phyloP scores from a whole-genome alignment of 768 basidiomycete genomes.

The Cyclocybe aegerita region DNA sequence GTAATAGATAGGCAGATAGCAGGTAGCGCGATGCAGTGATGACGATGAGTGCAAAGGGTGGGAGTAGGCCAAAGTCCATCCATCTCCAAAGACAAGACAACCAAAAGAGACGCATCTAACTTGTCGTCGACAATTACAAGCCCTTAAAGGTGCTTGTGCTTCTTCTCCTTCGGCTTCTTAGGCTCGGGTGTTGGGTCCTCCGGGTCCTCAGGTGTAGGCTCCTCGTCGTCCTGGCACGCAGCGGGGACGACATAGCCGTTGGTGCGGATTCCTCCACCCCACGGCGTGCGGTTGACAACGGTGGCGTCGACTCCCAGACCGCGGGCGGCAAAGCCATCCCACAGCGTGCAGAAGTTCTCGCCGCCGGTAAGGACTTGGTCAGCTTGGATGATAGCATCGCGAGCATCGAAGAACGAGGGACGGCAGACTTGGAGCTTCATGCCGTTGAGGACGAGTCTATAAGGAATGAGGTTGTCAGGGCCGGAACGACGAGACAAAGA shows the following conservation, averaged over 20 bases:
- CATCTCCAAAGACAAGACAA: no score
- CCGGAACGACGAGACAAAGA: not conserved
- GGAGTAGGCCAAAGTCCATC: no score
- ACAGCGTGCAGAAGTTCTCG: constrained; percentile 87
- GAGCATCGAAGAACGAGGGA: constrained; percentile 87
- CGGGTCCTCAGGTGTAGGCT: not conserved
- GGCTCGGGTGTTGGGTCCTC: no score
- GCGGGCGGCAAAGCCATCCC: constrained; percentile 79
- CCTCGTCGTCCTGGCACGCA: constrained; percentile 22
- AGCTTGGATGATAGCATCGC: constrained; percentile 88
- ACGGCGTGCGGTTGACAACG: constrained; percentile 78
- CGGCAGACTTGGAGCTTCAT: constrained; percentile 97
- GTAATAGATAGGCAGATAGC: no score
- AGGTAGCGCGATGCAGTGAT: no score
- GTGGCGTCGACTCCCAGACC: constrained; percentile 80
- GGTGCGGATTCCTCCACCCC: constrained; percentile 87
- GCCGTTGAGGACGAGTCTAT: constrained; percentile 76
- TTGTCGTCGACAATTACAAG: no score
- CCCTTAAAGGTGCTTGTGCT: no score
- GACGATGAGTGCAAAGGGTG: no score
- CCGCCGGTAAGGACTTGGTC: constrained; percentile 89
- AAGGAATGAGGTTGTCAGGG: not conserved
- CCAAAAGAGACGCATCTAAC: no score
- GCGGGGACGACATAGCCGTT: constrained; percentile 42
- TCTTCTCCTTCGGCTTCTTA: no score